Percentiles rank a stretch among this genome's conserved stretches.
These are phyloP conservation scores for Phytophthora aleatoria DNA, from an alignment of 352 stramenopile genomes.

Conservation along the genomic window DNA sequence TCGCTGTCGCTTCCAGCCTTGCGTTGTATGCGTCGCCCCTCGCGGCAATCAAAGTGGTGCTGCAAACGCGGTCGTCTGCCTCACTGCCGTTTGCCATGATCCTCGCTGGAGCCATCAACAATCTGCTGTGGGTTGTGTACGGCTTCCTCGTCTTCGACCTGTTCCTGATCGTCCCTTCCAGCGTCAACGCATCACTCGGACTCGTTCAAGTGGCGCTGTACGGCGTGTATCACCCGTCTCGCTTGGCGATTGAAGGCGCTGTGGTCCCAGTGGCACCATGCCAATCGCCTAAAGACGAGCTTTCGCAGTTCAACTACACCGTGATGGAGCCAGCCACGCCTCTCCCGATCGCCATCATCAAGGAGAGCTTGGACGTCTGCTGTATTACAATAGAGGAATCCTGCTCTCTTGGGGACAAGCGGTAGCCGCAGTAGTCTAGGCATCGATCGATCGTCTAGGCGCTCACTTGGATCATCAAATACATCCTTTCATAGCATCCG, in stretches of 20 bases:
- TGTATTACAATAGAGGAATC: slow-evolving; percentile 40
- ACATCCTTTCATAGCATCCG: slow-evolving; percentile 3
- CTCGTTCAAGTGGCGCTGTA: slow-evolving; percentile 64
- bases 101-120: slow-evolving; percentile 67
- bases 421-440: slow-evolving; percentile 19
- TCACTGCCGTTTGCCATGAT: slow-evolving; percentile 74
- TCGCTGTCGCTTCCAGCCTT: slow-evolving; percentile 61
- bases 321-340: slow-evolving; percentile 26
- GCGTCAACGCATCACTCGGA: slow-evolving; percentile 55
- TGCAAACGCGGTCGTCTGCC: slow-evolving; percentile 54
- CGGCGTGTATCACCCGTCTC: slow-evolving; percentile 55
- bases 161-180: slow-evolving; percentile 61
- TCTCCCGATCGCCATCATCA: slow-evolving; percentile 16
- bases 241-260: slow-evolving; percentile 16
- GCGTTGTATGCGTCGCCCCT: slow-evolving; percentile 73
- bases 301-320: slow-evolving; percentile 25
- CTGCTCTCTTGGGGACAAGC: slow-evolving; percentile 2
- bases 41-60: slow-evolving; percentile 53
- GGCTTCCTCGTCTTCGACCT: slow-evolving; percentile 52
- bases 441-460: slow-evolving; percentile 13
- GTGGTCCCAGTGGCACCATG: slow-evolving; percentile 18
- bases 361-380: slow-evolving; percentile 33
- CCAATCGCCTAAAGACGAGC: slow-evolving; percentile 25
- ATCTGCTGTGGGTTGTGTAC: slow-evolving; percentile 78
- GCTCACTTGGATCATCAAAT: slow-evolving; percentile 12